Evolutionary conservation across 148 eudicot species (phyloP), one percentile per base, ranked within the genome.

Genomic region (Pharnaceum exiguum): DNA sequence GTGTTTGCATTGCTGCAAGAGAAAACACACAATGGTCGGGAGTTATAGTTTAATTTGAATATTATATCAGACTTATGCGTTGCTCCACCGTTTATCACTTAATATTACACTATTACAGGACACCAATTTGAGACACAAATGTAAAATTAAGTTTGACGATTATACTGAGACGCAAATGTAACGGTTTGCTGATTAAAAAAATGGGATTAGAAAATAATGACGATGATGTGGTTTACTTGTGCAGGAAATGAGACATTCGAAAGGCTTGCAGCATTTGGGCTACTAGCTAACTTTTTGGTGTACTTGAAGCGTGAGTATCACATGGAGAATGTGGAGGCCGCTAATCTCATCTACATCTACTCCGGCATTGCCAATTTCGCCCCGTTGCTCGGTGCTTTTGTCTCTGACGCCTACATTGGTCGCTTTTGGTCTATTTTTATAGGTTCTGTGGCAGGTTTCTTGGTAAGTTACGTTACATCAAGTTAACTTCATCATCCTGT

Each of bases 211-310:
- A n/a, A n/a, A n/a, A n/a, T n/a, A n/a, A n/a, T n/a, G n/a, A 17
- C 10, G 18, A 16, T 33, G 30, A 16, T 7, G 13, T 26, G 15
- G 2, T 15, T 12, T 31, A 10, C 4, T 24, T 8, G 36, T 24
- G 45, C 61, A 88, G 91, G 80, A 0, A 84, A 82, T 57, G 91
- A 84, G 60, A 67, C 96, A 1, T 84, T 88, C 48, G 96, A 87
- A 72, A 87, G 82, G 63, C 57, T 87, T 54, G 91, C 89, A 9
- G 71, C 96, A 8, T 75, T 87, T 82, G 78, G 86, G 51, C 60
- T 81, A 73, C 63, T 78, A 28, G 71, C 83, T 2, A 78, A 78
- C 27, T 59, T 81, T 56, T 69, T 76, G 4, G 75, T 81, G 36
- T 81, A 69, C 65, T 61, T 81, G 40, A 45, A 54, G 3, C 78